Base-by-base conservation (phyloP, 805 yeast genomes). In the Yamadazyma philogaea region DNA sequence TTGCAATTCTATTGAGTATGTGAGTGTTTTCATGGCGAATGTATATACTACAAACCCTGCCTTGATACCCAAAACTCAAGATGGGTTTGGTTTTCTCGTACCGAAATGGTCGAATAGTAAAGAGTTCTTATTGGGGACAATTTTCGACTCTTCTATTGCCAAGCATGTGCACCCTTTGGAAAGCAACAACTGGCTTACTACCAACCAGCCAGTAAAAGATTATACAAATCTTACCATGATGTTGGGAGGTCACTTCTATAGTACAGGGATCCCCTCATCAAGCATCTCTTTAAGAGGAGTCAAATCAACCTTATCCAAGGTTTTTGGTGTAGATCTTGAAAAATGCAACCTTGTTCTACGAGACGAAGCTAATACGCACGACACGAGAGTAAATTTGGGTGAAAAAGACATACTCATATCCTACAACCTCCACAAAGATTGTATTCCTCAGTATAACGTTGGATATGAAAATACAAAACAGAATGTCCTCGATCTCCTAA, bases 71-170 rank as follows among this genome's bases (percentile, higher is more conserved):
- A 41, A 51, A 18, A 51, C 60, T 7, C 59, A 65, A 24, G 70
- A 75, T 44, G 96, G 97, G 30, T 91, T 91, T 71, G 99, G 99
- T 1, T 87, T 84, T 52, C 72, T 91, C 36, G 84, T 90, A 7
- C 99, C 99, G 2, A 55, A 56, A 42, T 42, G 53, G 6, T 68
- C 71, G 46, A 37, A 50, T 5, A 81, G 82, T 49, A 70, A 74
- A 3, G 80, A 79, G 37, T 69, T 76, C 15, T 63, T 89, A 12
- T 67, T 91, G 22, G 99, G 99, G 2, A 87, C 88, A 5, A 88
- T 93, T 15, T 91, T 84, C 63, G 98, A 91, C 60, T 87, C 96
- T 1, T 88, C 87, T 42, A 78, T 87, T 17, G 34, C 30, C 11
- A 37, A 37, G 16, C 43, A 49, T 19, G 37, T 48, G 1, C 17